Percentiles rank a stretch among this genome's conserved stretches.
phyloP scores from a whole-genome alignment of 148 eudicot species.

The Nepenthes mirabilis region DNA sequence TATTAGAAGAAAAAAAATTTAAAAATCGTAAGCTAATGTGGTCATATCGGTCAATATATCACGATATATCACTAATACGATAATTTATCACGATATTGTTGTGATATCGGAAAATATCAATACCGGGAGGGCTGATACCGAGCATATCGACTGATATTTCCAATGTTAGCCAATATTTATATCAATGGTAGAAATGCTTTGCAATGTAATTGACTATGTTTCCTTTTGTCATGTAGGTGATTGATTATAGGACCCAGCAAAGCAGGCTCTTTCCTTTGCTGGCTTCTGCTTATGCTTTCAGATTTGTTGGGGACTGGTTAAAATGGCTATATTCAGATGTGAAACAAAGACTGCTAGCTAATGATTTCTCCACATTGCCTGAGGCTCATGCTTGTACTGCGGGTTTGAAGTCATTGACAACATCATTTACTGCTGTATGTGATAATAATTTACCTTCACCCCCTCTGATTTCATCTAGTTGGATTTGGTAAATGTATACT shows the following conservation, averaged over 20 bases:
- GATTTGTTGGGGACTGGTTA: conserved; percentile 93
- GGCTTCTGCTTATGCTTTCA: conserved; percentile 95
- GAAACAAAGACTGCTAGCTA: conserved; percentile 65
- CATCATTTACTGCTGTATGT: conserved; percentile 85
- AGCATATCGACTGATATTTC: too few species aligned
- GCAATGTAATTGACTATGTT: not conserved
- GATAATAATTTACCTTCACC: not conserved
- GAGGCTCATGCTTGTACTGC: conserved; percentile 99
- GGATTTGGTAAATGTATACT: too few species aligned
- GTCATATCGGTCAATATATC: too few species aligned
- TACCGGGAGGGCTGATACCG: too few species aligned
- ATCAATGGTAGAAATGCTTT: too few species aligned
- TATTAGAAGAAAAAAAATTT: too few species aligned
- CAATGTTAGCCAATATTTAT: too few species aligned
- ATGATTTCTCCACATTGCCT: conserved; percentile 89
- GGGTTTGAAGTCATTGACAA: conserved; percentile 91
- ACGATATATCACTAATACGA: too few species aligned
- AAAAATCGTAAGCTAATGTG: too few species aligned
- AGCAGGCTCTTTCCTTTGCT: conserved; percentile 91
- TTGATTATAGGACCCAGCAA: conserved; percentile 97
- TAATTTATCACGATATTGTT: too few species aligned
- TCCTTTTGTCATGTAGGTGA: conserved; percentile 45
- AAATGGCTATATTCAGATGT: conserved; percentile 90
- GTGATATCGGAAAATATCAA: too few species aligned
- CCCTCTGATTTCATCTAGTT: too few species aligned